These are phyloP conservation scores for Mucor plumbeus DNA, from an alignment of 371 early-diverging fungal species.

Conservation along the genomic window DNA sequence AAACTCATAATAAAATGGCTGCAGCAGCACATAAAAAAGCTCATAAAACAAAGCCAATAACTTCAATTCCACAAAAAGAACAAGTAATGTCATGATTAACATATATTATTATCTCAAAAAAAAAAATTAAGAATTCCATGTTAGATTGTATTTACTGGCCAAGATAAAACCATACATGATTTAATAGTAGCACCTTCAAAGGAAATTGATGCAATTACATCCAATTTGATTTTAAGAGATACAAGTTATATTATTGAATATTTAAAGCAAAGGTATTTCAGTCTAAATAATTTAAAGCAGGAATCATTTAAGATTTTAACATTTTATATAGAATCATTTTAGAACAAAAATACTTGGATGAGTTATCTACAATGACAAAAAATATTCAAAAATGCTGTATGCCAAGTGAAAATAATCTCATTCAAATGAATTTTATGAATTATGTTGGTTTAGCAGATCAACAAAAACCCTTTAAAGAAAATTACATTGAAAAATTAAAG, in stretches of 20 bases:
- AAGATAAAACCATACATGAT: constrained; percentile 24
- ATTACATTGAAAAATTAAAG: constrained; percentile 17
- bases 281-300: no score
- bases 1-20: constrained; percentile 3
- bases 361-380: constrained; percentile 10
- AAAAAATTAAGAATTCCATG: background rate
- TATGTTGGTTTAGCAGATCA: constrained; percentile 24
- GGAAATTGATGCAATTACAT: constrained; percentile 22
- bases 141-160: constrained; percentile 22
- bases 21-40: constrained; percentile 14
- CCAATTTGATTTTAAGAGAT: constrained; percentile 23
- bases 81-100: background rate
- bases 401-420: constrained; percentile 13
- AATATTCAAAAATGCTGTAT: constrained; percentile 12
- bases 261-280: constrained; percentile 28
- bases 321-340: constrained; percentile 18
- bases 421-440: constrained; percentile 21
- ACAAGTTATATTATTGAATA: constrained; percentile 30
- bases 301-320: background rate
- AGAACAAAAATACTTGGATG: constrained; percentile 22
- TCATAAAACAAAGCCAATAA: background rate
- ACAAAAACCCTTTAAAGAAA: constrained; percentile 4
- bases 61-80: constrained; percentile 4
- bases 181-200: constrained; percentile 28
- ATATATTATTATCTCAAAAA: background rate